phyloP scores from a whole-genome alignment of 2,329 filamentous ascomycete species.

The Exophiala spinifera region DNA sequence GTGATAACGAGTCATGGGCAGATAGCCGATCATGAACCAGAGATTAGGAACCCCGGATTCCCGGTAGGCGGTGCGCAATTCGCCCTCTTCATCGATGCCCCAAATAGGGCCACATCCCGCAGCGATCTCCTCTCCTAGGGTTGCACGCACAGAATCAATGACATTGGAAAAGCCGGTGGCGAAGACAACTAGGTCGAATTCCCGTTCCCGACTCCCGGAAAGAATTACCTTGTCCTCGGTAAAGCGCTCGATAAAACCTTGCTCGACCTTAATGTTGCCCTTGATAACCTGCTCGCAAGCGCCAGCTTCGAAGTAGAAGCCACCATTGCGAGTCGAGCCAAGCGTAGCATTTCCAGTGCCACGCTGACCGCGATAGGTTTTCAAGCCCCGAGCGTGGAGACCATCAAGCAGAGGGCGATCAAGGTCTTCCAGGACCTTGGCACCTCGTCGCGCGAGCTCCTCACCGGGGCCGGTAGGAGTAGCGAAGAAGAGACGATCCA shows the following conservation, averaged over 20 bases:
- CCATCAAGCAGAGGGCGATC: conserved; percentile 29
- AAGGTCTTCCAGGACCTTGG: conserved; percentile 28
- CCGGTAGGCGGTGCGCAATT: conserved; percentile 60
- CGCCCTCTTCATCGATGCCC: conserved; percentile 56
- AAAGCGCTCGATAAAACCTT: conserved; percentile 27
- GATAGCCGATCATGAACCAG: conserved; percentile 56
- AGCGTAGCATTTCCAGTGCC: conserved; percentile 34
- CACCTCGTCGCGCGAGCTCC: conserved; percentile 25
- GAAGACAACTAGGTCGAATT: conserved; percentile 61
- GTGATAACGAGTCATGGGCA: conserved; percentile 36
- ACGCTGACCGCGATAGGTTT: conserved; percentile 36
- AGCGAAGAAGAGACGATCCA: conserved; percentile 14
- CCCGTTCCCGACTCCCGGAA: conserved; percentile 32
- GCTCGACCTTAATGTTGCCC: conserved; percentile 33
- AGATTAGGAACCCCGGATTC: conserved; percentile 61
- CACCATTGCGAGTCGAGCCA: conserved; percentile 34
- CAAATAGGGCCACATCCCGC: conserved; percentile 58
- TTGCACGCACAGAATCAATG: conserved; percentile 56
- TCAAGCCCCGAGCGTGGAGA: conserved; percentile 31
- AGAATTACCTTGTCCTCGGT: conserved; percentile 35
- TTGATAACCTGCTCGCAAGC: conserved; percentile 33
- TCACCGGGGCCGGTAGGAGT: conserved; percentile 17
- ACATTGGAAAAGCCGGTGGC: conserved; percentile 64
- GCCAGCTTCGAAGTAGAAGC: conserved; percentile 34
- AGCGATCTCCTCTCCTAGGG: conserved; percentile 62